These are phyloP conservation scores for Alternaria panax DNA, from an alignment of 2,329 filamentous ascomycete genomes.

Conservation along the genomic window DNA sequence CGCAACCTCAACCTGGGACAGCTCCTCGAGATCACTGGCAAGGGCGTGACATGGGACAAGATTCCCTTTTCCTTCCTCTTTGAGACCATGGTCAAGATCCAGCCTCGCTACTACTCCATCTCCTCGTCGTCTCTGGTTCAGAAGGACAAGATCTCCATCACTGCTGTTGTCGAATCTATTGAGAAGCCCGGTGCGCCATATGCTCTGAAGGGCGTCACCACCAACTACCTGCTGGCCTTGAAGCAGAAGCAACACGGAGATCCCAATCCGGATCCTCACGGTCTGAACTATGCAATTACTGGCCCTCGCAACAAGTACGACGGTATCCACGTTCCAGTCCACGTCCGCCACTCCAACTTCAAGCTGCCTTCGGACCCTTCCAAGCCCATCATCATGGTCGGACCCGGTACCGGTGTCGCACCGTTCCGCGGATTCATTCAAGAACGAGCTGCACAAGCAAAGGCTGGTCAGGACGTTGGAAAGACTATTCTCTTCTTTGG, in stretches of 20 bases:
- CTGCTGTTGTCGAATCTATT: constrained; percentile 89
- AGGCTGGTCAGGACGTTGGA: constrained; percentile 81
- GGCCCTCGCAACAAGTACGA: constrained; percentile 98
- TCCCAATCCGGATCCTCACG: constrained; percentile 79
- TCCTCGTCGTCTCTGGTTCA: constrained; percentile 95
- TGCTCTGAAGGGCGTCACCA: constrained; percentile 91
- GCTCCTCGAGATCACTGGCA: constrained; percentile 75
- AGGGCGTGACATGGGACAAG: constrained; percentile 77
- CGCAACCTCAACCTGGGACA: constrained; percentile 91
- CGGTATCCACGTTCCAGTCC: constrained; percentile 91
- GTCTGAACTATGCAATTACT: constrained; percentile 82
- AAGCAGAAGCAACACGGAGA: constrained; percentile 98
- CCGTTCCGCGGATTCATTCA: constrained; percentile 96
- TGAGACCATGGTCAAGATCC: constrained; percentile 91
- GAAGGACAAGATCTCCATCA: constrained; percentile 93
- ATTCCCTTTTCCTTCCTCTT: constrained; percentile 95
- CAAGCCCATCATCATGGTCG: constrained; percentile 94
- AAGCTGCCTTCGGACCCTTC: constrained; percentile 95
- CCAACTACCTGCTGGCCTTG: constrained; percentile 92
- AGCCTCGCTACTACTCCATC: constrained; percentile 99
- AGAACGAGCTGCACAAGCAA: constrained; percentile 84
- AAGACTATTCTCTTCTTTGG: constrained; percentile 93
- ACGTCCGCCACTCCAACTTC: constrained; percentile 98
- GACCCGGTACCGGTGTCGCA: constrained; percentile 94
- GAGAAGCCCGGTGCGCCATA: constrained; percentile 77